phyloP scores from a whole-genome alignment of 495 filamentous ascomycete genomes.

The Xylaria venustula region DNA sequence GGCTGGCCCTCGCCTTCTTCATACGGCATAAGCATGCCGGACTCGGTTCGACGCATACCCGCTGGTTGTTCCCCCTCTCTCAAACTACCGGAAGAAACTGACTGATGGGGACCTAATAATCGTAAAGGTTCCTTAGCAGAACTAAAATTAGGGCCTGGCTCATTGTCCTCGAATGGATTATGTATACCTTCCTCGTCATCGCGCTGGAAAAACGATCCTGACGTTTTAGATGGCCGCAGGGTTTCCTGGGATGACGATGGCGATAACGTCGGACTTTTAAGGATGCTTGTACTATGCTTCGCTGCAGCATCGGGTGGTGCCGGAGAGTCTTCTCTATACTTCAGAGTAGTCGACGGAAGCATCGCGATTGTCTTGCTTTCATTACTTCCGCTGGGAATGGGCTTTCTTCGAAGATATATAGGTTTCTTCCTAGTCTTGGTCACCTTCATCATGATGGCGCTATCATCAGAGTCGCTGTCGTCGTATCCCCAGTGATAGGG shows the following conservation, averaged over 20 bases:
- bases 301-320: slow-evolving; percentile 61
- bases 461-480: slow-evolving; percentile 69
- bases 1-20: slow-evolving; percentile 66
- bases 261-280: slow-evolving; percentile 51
- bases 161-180: slow-evolving; percentile 26
- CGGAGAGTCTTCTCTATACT: slow-evolving; percentile 79
- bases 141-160: slow-evolving; percentile 23
- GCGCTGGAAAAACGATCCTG: slow-evolving; percentile 60
- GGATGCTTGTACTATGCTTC: slow-evolving; percentile 47
- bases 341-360: slow-evolving; percentile 87
- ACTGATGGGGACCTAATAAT: slow-evolving; percentile 31
- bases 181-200: slow-evolving; percentile 63
- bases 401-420: slow-evolving; percentile 39
- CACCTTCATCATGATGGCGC: slow-evolving; percentile 81
- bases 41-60: slow-evolving; percentile 68
- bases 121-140: slow-evolving; percentile 15
- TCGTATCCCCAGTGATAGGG: slow-evolving; percentile 40
- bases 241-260: slow-evolving; percentile 79
- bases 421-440: slow-evolving; percentile 42
- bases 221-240: slow-evolving; percentile 65
- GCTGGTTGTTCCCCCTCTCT: slow-evolving; percentile 37
- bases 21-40: slow-evolving; percentile 85
- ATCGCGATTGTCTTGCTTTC: slow-evolving; percentile 93
- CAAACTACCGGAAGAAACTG: slow-evolving; percentile 34
- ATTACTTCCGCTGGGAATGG: slow-evolving; percentile 46